Evolutionary conservation across 768 basidiomycete genomes (phyloP).

Genomic region (Leccinum subgranulosum): DNA sequence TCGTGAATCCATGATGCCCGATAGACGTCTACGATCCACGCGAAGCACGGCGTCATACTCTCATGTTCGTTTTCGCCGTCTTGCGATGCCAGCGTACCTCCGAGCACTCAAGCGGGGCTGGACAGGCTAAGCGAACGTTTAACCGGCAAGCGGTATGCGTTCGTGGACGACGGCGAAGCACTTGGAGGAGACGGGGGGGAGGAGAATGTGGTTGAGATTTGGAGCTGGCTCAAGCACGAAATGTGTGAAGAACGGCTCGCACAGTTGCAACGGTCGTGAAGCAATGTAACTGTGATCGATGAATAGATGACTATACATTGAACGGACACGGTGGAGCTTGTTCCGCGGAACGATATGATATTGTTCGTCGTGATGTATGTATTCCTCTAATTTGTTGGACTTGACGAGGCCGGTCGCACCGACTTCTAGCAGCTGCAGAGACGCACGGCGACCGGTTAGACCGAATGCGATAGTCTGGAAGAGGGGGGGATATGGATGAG

Average conservation of each 20-base stretch:
- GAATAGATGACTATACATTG: too few species aligned
- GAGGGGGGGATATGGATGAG: too few species aligned
- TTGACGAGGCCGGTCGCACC: slow-evolving; percentile 90
- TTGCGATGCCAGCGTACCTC: not conserved
- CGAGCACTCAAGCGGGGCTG: slow-evolving; percentile 9
- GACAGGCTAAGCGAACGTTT: slow-evolving; percentile 16
- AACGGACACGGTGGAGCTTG: slow-evolving; percentile 40
- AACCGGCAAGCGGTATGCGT: slow-evolving; percentile 39
- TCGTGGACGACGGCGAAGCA: slow-evolving; percentile 27
- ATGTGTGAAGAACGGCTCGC: slow-evolving; percentile 9
- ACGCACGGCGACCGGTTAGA: slow-evolving; percentile 51
- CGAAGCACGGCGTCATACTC: slow-evolving; percentile 59
- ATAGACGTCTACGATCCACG: slow-evolving; percentile 46
- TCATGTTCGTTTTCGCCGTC: slow-evolving; percentile 13
- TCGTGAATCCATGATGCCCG: not conserved
- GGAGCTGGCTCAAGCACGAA: slow-evolving; percentile 22
- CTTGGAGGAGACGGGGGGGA: not conserved
- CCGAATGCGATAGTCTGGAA: too few species aligned
- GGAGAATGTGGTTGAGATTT: slow-evolving; percentile 20
- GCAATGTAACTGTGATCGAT: slow-evolving; percentile 17
- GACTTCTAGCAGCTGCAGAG: slow-evolving; percentile 82
- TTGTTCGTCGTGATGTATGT: slow-evolving; percentile 79
- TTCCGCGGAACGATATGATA: slow-evolving; percentile 71
- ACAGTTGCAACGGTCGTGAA: too few species aligned
- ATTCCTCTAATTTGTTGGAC: slow-evolving; percentile 87